phyloP scores from a whole-genome alignment of 1,284 basidiomycete genomes.

The Serendipita sp. region DNA sequence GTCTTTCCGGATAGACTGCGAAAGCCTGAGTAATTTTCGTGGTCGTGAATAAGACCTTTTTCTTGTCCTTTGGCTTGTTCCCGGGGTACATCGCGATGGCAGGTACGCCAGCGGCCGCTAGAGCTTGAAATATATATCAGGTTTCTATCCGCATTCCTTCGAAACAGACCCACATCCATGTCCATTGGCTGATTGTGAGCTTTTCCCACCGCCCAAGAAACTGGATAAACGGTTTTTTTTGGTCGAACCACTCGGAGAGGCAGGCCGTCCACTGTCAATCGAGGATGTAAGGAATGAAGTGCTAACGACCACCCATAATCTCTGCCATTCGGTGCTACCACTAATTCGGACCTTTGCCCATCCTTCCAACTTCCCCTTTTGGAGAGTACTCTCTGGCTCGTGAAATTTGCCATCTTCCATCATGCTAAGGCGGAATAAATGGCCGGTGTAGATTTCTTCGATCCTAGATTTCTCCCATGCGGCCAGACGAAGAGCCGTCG shows the following conservation, averaged over 20 bases:
- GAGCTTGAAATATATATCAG: background rate
- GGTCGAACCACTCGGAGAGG: background rate
- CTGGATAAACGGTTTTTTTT: conserved; percentile 6
- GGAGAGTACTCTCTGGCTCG: conserved; percentile 50
- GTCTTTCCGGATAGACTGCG: conserved; percentile 87
- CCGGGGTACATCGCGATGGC: conserved; percentile 45
- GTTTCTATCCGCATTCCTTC: too few relatives aligned
- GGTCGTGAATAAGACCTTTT: conserved; percentile 31
- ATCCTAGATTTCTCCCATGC: conserved; percentile 92
- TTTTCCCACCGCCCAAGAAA: conserved; percentile 1
- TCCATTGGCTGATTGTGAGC: conserved; percentile 8
- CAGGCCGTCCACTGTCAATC: background rate
- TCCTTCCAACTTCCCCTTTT: conserved; percentile 73
- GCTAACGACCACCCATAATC: conserved; percentile 73
- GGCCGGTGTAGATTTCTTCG: conserved; percentile 95
- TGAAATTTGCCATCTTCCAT: conserved; percentile 31
- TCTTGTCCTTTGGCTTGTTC: conserved; percentile 54
- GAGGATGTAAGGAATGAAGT: conserved; percentile 19
- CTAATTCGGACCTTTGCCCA: conserved; percentile 87
- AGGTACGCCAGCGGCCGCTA: conserved; percentile 25
- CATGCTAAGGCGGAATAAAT: conserved; percentile 68
- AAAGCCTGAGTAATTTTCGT: conserved; percentile 33
- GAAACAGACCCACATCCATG: conserved; percentile 9
- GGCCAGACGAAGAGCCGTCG: conserved; percentile 77
- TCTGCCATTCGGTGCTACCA: conserved; percentile 93